phyloP scores from a whole-genome alignment of 805 yeast species.

The Kodamaea restingae region DNA sequence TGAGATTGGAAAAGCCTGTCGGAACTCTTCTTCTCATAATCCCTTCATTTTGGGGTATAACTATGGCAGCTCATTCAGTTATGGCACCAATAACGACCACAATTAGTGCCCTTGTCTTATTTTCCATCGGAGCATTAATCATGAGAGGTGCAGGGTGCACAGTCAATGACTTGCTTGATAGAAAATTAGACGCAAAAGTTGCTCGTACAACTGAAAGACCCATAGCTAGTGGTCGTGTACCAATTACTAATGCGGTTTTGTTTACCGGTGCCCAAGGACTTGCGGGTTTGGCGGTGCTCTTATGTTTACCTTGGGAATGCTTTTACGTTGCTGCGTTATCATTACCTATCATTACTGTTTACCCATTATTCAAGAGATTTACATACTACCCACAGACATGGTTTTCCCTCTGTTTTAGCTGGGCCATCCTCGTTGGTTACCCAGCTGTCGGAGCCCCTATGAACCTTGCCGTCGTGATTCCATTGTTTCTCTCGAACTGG shows the following conservation, averaged over 20 bases:
- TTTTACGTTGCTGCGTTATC: constrained; percentile 80
- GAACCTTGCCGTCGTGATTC: constrained; percentile 69
- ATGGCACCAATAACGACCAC: constrained; percentile 68
- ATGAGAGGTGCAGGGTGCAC: constrained; percentile 99
- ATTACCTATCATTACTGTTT: constrained; percentile 72
- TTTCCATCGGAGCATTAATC: constrained; percentile 78
- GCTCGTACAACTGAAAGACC: constrained; percentile 89
- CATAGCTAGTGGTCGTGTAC: constrained; percentile 81
- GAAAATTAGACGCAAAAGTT: constrained; percentile 78
- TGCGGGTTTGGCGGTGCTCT: constrained; percentile 68
- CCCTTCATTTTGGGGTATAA: constrained; percentile 91
- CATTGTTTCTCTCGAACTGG: constrained; percentile 71
- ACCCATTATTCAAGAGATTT: constrained; percentile 90
- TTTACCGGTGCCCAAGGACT: constrained; percentile 72
- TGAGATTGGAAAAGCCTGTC: constrained; percentile 93
- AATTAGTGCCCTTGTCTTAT: constrained; percentile 57
- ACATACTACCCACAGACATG: constrained; percentile 93
- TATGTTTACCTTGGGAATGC: constrained; percentile 74
- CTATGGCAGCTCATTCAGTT: constrained; percentile 77
- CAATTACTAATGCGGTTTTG: constrained; percentile 60
- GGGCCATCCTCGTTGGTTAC: constrained; percentile 93
- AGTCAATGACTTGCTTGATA: constrained; percentile 83
- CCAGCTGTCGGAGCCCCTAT: constrained; percentile 90
- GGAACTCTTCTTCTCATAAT: constrained; percentile 81
- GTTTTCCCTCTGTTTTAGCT: constrained; percentile 77